A percentile compares a stretch with the other conserved stretches of the same genome.
These are phyloP conservation scores for Eremothecium gossypii DNA, from an alignment of 1,139 yeast species.

Conservation along the genomic window DNA sequence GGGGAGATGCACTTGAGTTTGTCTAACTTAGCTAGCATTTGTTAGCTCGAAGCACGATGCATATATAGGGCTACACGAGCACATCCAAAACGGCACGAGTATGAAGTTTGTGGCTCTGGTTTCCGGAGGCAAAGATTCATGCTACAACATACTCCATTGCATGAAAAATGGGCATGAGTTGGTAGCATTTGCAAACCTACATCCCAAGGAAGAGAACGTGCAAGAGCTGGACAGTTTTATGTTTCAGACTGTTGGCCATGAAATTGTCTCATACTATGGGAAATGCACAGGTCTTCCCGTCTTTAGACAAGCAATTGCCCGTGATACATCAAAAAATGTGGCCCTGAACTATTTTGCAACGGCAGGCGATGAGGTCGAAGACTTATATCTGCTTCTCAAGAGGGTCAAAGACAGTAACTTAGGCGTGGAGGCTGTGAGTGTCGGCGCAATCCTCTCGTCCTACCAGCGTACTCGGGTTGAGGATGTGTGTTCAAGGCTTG, in stretches of 20 bases:
- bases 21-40: no score
- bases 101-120: constrained; percentile 91
- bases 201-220: constrained; percentile 42
- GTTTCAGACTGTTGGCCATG: constrained; percentile 98
- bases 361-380: constrained; percentile 77
- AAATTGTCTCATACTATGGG: constrained; percentile 54
- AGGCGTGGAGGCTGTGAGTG: constrained; percentile 75
- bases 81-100: no score
- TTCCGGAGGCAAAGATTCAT: constrained; percentile 95
- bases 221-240: constrained; percentile 84
- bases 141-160: constrained; percentile 81
- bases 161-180: constrained; percentile 73
- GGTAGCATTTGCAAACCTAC: constrained; percentile 73
- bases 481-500: constrained; percentile 69
- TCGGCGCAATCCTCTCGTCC: constrained; percentile 90
- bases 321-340: constrained; percentile 55
- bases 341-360: constrained; percentile 60
- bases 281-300: constrained; percentile 74
- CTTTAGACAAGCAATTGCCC: constrained; percentile 53
- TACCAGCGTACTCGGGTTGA: constrained; percentile 92
- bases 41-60: no score
- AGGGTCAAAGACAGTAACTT: constrained; percentile 49
- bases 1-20: no score
- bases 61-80: no score
- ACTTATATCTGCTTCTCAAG: constrained; percentile 45